phyloP scores from a whole-genome alignment of 2,329 filamentous ascomycete genomes.

The Calonectria multiphialidica region DNA sequence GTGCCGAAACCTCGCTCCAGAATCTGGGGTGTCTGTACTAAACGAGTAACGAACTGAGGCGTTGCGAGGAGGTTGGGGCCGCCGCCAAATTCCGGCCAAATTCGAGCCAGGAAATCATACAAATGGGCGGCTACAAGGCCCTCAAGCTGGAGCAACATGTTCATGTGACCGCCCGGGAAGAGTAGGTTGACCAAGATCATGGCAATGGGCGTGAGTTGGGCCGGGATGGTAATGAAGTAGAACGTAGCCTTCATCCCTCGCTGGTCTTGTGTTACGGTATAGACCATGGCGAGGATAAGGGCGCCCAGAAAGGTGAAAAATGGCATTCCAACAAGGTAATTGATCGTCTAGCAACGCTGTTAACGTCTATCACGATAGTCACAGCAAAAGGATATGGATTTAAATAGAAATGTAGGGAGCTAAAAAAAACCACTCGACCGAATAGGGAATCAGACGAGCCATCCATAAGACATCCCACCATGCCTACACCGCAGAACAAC shows the following conservation, averaged over 20 bases:
- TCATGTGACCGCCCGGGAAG: constrained; percentile 65
- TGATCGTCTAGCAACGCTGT: constrained; percentile 46
- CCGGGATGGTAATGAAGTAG: constrained; percentile 85
- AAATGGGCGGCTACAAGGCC: constrained; percentile 91
- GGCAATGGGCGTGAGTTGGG: constrained; percentile 83
- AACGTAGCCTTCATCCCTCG: constrained; percentile 81
- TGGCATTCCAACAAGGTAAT: constrained; percentile 47
- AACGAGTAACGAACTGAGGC: constrained; percentile 76
- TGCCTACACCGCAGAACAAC: constrained; percentile 75
- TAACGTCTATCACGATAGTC: constrained; percentile 33
- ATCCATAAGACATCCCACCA: constrained; percentile 83
- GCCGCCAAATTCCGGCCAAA: constrained; percentile 91
- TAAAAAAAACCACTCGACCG: constrained; percentile 68
- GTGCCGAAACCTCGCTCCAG: constrained; percentile 61
- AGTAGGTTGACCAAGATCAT: constrained; percentile 83
- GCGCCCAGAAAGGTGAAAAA: constrained; percentile 67
- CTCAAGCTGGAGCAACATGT: constrained; percentile 73
- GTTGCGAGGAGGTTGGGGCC: constrained; percentile 83
- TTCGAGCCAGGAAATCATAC: constrained; percentile 88
- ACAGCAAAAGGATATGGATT: constrained; percentile 28
- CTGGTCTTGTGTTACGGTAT: constrained; percentile 89
- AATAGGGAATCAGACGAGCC: constrained; percentile 73
- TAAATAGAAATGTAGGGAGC: constrained; percentile 69
- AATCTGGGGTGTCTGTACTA: constrained; percentile 64
- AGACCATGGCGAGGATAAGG: constrained; percentile 82